These are phyloP conservation scores for Vitis vinifera DNA, from an alignment of 164 flowering plant species.

Conservation along the genomic window DNA sequence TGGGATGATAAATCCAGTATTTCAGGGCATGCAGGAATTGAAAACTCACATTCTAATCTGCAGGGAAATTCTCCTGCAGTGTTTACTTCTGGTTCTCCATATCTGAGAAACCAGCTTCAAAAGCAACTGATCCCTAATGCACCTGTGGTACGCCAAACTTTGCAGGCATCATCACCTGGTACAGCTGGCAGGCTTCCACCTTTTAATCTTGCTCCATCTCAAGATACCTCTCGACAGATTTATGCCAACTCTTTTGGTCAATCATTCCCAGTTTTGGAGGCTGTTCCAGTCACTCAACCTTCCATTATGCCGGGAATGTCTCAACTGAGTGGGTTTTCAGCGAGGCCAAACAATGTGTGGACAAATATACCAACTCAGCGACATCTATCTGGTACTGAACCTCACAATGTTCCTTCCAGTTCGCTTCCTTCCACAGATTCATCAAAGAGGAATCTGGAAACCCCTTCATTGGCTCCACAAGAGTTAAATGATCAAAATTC, in stretches of 20 bases:
- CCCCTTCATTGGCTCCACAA: conserved; percentile 4
- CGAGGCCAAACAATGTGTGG: conserved; percentile 14
- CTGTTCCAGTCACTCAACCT: conserved; percentile 9
- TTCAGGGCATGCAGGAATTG: neutral
- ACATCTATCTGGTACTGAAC: conserved; percentile 11
- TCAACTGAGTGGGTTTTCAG: conserved; percentile 14
- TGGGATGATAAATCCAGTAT: neutral
- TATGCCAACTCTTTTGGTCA: conserved; percentile 10
- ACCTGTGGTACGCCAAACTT: conserved; percentile 16
- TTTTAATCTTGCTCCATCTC: conserved; percentile 8
- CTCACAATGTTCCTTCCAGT: conserved; percentile 6
- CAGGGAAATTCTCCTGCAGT: conserved; percentile 21
- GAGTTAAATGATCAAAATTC: conserved; percentile 14
- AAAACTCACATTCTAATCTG: conserved; percentile 8
- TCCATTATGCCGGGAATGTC: conserved; percentile 6
- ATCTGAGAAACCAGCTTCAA: conserved; percentile 21
- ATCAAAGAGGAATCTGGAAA: conserved; percentile 15
- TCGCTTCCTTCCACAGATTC: conserved; percentile 13
- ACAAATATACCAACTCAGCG: conserved; percentile 12
- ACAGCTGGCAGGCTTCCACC: conserved; percentile 9
- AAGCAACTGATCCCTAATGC: conserved; percentile 13
- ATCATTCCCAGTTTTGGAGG: conserved; percentile 17
- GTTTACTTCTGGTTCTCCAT: conserved; percentile 10
- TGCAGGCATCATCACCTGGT: conserved; percentile 8
- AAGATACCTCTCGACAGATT: conserved; percentile 14